Evolutionary conservation across 2,329 filamentous ascomycete species (phyloP), one percentile per base, ranked within the genome.

Genomic region (Epicoccum sorghinum): DNA sequence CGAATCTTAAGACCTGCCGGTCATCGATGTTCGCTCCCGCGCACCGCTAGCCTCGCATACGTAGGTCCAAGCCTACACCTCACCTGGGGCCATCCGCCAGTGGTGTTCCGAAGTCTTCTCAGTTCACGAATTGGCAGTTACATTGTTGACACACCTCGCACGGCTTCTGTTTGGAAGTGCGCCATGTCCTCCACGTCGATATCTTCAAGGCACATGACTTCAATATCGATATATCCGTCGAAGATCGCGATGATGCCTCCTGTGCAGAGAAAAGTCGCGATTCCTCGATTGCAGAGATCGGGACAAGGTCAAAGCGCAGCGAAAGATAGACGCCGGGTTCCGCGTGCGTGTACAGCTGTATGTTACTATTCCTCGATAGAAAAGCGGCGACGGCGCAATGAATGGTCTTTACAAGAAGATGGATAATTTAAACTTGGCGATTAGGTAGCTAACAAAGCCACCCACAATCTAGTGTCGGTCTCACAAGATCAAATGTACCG

Each of bases 401-500:
- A 12, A 29, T 6, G 36, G 7, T 36, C 4, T 29, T 52, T 14
- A 25, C 41, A 36, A 43, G 29, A 24, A 46, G 35, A 41, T 18
- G 14, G 41, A 50, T 53, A 51, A 46, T 41, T 44, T 38, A 43
- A 14, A 14, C 12, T 27, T 43, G 44, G 33, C 44, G 32, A 38
- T 41, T 46, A 29, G 14, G 27, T 46, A 41, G 47, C 64, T 67
- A 45, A 67, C 47, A 27, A 33, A 13, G 32, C 9, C 10, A n/a
- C 37, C 35, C 32, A 32, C 41, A 40, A 18, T 59, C 33, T 63
- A 67, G 65, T 77, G 75, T 61, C 73, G 75, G 30, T 61, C 62
- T 48, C 69, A 75, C 43, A 77, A 77, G 61, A 73, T 76, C 60
- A 77, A 75, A 54, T 77, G 75, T 57, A 71, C 72, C 36, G 75